Evolutionary conservation across 2,329 filamentous ascomycete species (phyloP).

Genomic region (Talaromyces sp.): DNA sequence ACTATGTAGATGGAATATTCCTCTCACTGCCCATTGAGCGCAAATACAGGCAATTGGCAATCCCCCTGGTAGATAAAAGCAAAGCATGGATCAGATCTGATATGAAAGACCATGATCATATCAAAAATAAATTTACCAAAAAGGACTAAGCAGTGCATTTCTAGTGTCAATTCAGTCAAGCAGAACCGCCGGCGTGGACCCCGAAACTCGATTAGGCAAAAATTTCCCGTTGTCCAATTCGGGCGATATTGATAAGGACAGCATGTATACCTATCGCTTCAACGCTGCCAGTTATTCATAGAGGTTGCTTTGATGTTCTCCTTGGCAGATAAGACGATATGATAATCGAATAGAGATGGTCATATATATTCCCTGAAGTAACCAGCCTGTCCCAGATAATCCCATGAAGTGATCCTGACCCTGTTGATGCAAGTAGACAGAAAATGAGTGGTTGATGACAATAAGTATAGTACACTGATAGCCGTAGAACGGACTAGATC

Average conservation of each 20-base stretch:
- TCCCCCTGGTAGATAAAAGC: neutral
- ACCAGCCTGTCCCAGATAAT: neutral
- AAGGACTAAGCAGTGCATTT: neutral
- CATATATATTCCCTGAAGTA: neutral
- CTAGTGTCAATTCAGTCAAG: neutral
- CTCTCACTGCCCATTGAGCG: neutral
- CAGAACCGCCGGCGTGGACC: neutral
- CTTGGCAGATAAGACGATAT: neutral
- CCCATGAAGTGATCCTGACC: neutral
- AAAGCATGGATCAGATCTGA: neutral
- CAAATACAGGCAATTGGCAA: neutral
- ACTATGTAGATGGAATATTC: neutral
- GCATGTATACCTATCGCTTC: neutral
- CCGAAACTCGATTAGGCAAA: conserved; percentile 7
- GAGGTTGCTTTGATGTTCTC: neutral
- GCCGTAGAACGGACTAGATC: neutral
- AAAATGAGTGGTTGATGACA: conserved; percentile 3
- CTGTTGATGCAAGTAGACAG: neutral
- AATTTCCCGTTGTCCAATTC: neutral
- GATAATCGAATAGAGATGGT: neutral
- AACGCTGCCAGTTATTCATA: neutral
- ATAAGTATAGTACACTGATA: conserved; percentile 9
- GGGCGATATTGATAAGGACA: neutral
- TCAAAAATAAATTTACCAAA: neutral
- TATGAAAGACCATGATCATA: neutral